phyloP scores from a whole-genome alignment of 257 asterid genomes.

The Cruciata laevipes region DNA sequence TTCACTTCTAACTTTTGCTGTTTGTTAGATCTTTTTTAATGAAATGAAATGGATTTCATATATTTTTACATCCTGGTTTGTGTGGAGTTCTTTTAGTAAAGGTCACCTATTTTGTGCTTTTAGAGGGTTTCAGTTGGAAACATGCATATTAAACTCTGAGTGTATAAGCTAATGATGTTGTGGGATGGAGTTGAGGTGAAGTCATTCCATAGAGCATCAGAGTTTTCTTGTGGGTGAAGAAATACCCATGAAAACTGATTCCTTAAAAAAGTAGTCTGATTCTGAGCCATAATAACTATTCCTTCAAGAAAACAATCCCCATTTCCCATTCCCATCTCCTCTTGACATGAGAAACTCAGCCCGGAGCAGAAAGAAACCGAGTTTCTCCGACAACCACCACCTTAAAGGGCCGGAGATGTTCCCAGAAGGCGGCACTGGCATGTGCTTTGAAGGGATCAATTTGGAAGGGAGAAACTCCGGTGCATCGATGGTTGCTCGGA shows the following conservation, averaged over 20 bases:
- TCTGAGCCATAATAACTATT: constrained; percentile 11
- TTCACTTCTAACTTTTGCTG: constrained; percentile 15
- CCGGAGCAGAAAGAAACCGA: constrained; percentile 5
- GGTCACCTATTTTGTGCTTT: background rate
- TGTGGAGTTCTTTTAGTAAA: background rate
- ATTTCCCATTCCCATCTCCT: background rate
- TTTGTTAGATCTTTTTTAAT: constrained; percentile 4
- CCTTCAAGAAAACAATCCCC: background rate
- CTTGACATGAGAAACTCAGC: background rate
- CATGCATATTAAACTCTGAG: background rate
- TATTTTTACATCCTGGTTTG: background rate
- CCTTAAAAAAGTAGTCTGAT: background rate
- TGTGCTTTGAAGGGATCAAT: constrained; percentile 20
- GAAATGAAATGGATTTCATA: background rate
- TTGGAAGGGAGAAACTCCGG: constrained; percentile 27
- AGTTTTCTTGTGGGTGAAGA: constrained; percentile 44
- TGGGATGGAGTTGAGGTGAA: constrained; percentile 34
- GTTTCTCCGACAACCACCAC: background rate
- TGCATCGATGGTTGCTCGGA: constrained; percentile 10
- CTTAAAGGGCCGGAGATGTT: background rate
- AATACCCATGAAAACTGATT: constrained; percentile 18
- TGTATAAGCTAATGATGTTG: background rate
- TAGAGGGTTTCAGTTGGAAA: background rate
- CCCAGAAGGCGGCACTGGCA: constrained; percentile 7
- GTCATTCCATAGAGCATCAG: constrained; percentile 57